Percentiles rank a stretch among this genome's conserved stretches.
These are phyloP conservation scores for Didymella exigua DNA, from an alignment of 2,329 filamentous ascomycete genomes.

Conservation along the genomic window DNA sequence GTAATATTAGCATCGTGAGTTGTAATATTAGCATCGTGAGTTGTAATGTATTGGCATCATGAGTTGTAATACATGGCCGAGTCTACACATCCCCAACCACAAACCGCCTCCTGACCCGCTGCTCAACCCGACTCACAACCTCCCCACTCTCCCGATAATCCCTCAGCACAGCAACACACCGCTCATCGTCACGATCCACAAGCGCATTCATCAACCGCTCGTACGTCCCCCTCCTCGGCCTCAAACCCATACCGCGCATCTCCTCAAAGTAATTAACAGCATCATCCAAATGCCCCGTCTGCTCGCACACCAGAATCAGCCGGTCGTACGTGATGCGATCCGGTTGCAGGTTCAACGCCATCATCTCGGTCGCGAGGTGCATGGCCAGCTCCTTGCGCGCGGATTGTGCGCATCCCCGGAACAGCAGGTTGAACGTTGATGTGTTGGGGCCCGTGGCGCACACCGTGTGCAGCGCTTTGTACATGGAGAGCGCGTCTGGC, in stretches of 20 bases:
- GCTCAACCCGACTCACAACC: constrained; percentile 21
- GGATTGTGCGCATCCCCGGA: constrained; percentile 54
- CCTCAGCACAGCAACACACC: constrained; percentile 26
- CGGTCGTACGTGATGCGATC: constrained; percentile 66
- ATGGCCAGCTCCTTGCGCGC: constrained; percentile 61
- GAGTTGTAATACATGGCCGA: no score
- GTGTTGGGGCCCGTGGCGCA: constrained; percentile 53
- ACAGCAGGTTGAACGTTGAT: constrained; percentile 66
- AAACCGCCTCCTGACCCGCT: constrained; percentile 22
- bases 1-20: no score
- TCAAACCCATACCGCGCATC: constrained; percentile 46
- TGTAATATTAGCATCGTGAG: no score
- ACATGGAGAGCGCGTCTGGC: constrained; percentile 62
- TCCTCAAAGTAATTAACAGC: constrained; percentile 58
- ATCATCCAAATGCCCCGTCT: constrained; percentile 48
- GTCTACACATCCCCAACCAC: background rate
- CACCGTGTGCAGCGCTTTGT: constrained; percentile 64
- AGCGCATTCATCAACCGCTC: constrained; percentile 22
- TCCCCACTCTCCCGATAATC: constrained; percentile 24
- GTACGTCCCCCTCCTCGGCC: constrained; percentile 27
- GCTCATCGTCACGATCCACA: constrained; percentile 20
- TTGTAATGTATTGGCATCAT: no score
- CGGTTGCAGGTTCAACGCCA: constrained; percentile 59
- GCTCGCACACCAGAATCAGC: constrained; percentile 63
- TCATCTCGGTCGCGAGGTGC: constrained; percentile 68